These are phyloP conservation scores for Daedaleopsis nitida DNA, from an alignment of 768 basidiomycete species.

Conservation along the genomic window DNA sequence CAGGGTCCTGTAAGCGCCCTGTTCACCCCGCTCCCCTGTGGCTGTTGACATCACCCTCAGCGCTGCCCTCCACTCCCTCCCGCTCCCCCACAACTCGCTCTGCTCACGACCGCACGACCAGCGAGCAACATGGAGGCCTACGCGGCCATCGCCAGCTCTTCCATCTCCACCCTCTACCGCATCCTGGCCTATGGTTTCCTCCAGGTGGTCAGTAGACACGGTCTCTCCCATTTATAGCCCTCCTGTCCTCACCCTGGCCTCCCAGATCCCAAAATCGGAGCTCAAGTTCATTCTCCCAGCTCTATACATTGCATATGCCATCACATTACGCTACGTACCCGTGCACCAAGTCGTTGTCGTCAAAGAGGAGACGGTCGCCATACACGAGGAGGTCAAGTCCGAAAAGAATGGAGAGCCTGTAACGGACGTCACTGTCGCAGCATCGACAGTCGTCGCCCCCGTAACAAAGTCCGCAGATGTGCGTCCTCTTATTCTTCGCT, in stretches of 20 bases:
- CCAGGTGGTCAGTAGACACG: constrained; percentile 41
- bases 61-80: constrained; percentile 1
- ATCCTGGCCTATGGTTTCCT: constrained; percentile 50
- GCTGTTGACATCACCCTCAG: constrained; percentile 20
- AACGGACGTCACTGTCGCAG: constrained; percentile 9
- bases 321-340: constrained; percentile 14
- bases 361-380: constrained; percentile 15
- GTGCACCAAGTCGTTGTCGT: constrained; percentile 4
- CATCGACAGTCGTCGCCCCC: not conserved
- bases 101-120: not conserved
- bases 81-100: not conserved
- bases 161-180: constrained; percentile 43
- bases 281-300: constrained; percentile 33
- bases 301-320: constrained; percentile 31
- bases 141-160: constrained; percentile 24
- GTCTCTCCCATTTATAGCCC: not conserved
- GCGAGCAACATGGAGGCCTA: constrained; percentile 14
- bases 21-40: not conserved
- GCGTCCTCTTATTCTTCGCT: not conserved
- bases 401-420: constrained; percentile 12
- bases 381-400: constrained; percentile 9
- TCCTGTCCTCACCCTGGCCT: constrained; percentile 3
- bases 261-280: constrained; percentile 43
- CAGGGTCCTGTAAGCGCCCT: too few relatives aligned
- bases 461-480: constrained; percentile 6